Conservation (phyloP, 768 basidiomycete genomes). For the Phlegmacium glaucopus region DNA sequence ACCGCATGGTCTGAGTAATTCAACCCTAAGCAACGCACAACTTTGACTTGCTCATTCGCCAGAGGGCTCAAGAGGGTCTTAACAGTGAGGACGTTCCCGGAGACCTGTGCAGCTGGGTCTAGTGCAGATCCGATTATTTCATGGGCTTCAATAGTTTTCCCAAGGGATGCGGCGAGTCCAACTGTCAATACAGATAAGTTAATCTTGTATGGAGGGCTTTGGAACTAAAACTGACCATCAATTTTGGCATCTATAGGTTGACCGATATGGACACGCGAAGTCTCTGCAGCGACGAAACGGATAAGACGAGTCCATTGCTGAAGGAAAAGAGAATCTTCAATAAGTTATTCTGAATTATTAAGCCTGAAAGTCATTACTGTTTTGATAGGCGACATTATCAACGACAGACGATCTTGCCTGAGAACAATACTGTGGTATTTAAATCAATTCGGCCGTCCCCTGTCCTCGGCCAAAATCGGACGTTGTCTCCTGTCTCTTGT, state of each 20-base stretch:
- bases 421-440: too few species aligned
- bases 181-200: constrained; percentile 38
- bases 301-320: constrained; percentile 81
- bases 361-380: constrained; percentile 34
- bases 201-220: not conserved
- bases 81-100: constrained; percentile 63
- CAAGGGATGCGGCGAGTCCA: constrained; percentile 50
- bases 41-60: constrained; percentile 58
- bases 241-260: constrained; percentile 66
- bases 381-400: constrained; percentile 52
- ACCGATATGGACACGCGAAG: constrained; percentile 69
- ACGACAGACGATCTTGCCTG: not conserved
- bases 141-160: constrained; percentile 56
- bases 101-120: constrained; percentile 63
- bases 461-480: too few species aligned
- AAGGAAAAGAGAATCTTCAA: not conserved
- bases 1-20: constrained; percentile 87
- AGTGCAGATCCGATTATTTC: constrained; percentile 72
- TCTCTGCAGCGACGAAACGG: constrained; percentile 78
- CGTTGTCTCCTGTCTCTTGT: too few species aligned
- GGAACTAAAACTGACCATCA: constrained; percentile 44
- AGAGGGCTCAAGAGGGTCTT: constrained; percentile 69
- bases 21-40: constrained; percentile 74
- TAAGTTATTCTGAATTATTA: not conserved
- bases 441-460: too few species aligned